These are phyloP conservation scores for Mortierella sp. DNA, from an alignment of 371 early-diverging fungal genomes.

Conservation along the genomic window DNA sequence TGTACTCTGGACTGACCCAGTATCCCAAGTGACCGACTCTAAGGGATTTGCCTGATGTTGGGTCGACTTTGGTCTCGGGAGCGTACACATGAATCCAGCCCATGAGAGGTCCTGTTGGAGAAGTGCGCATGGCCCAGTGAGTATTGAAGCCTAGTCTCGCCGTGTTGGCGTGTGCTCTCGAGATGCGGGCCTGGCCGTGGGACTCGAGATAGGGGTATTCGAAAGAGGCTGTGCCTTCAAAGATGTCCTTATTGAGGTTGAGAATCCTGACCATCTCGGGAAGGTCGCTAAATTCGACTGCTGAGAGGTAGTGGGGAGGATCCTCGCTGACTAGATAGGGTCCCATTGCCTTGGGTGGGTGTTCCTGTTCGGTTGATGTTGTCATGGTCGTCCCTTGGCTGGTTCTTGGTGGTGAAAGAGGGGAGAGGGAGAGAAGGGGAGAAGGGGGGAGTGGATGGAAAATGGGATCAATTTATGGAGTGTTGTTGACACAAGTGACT, in stretches of 20 bases:
- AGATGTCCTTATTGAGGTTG: conserved; percentile 41
- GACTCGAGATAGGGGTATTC: conserved; percentile 37
- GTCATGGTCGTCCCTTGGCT: too few relatives aligned
- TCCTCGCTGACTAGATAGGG: conserved; percentile 24
- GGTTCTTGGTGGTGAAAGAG: background rate
- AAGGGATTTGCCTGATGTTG: conserved; percentile 19
- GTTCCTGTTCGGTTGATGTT: conserved; percentile 4
- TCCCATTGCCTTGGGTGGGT: conserved; percentile 10
- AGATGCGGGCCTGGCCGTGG: conserved; percentile 30
- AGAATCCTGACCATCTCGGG: conserved; percentile 44
- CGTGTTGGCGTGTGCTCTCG: conserved; percentile 2
- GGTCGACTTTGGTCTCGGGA: conserved; percentile 11
- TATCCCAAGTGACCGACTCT: conserved; percentile 32
- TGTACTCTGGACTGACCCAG: conserved; percentile 49
- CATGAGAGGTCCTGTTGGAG: conserved; percentile 36
- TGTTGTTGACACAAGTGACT: too few relatives aligned
- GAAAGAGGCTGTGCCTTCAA: conserved; percentile 42
- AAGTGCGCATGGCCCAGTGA: conserved; percentile 45
- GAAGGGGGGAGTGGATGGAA: background rate
- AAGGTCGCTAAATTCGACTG: conserved; percentile 24
- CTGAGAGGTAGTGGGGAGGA: conserved; percentile 45
- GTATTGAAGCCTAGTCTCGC: conserved; percentile 20
- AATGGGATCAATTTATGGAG: too few relatives aligned
- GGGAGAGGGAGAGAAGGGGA: background rate
- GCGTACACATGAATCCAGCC: conserved; percentile 41